Percentiles rank a stretch among this genome's conserved stretches.
Conservation (phyloP, 1,284 basidiomycete species). For the Bondarzewia mesenterica region DNA sequence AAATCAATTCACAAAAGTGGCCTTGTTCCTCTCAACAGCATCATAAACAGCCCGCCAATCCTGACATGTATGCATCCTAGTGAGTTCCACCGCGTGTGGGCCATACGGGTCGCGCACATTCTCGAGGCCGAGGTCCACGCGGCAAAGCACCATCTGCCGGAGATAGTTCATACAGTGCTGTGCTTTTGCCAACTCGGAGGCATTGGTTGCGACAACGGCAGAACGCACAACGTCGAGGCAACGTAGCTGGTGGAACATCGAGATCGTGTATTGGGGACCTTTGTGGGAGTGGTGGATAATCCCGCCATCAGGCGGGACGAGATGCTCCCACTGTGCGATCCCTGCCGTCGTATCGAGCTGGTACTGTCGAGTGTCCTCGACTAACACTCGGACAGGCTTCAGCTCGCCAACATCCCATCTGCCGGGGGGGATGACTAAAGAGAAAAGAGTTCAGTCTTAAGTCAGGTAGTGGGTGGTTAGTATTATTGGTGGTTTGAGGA, state of each 20-base stretch:
- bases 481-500: too few species aligned
- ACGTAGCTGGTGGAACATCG: slow-evolving; percentile 28
- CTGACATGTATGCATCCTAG: neutral
- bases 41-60: neutral
- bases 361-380: slow-evolving; percentile 17
- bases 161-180: slow-evolving; percentile 39
- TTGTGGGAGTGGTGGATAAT: slow-evolving; percentile 18
- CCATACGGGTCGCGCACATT: slow-evolving; percentile 14
- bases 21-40: neutral
- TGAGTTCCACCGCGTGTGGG: neutral
- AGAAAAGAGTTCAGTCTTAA: too few species aligned
- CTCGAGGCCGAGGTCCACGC: slow-evolving; percentile 35
- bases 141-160: slow-evolving; percentile 32
- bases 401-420: neutral
- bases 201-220: slow-evolving; percentile 11
- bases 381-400: neutral
- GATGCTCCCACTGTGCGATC: slow-evolving; percentile 14
- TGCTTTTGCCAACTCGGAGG: slow-evolving; percentile 20
- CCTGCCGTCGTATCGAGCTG: slow-evolving; percentile 9
- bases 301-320: slow-evolving; percentile 12
- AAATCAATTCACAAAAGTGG: too few species aligned
- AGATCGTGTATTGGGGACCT: slow-evolving; percentile 17
- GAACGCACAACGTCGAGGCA: slow-evolving; percentile 22
- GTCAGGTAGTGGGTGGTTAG: too few species aligned
- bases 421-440: too few species aligned